phyloP scores from a whole-genome alignment of 1,284 basidiomycete genomes.

The Ceratobasidium theobromae region DNA sequence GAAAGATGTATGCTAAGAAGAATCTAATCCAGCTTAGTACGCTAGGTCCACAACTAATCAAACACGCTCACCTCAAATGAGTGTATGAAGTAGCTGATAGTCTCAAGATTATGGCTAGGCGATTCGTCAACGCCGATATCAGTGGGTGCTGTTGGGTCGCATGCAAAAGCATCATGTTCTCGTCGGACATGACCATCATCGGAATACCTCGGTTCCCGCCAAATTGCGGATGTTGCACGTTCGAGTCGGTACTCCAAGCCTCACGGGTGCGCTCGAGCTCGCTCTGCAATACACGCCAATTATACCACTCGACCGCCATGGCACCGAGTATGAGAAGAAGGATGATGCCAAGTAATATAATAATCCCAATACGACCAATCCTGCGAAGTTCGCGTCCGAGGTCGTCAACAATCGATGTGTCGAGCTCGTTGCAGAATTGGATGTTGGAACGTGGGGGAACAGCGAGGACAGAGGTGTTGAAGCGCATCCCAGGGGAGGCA shows the following conservation, averaged over 20 bases:
- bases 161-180: conserved; percentile 74
- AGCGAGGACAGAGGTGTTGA: conserved; percentile 71
- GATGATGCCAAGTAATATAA: conserved; percentile 65
- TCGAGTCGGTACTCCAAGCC: conserved; percentile 68
- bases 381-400: conserved; percentile 74
- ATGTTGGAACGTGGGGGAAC: conserved; percentile 67
- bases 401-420: conserved; percentile 81
- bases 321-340: conserved; percentile 65
- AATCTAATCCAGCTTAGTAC: conserved; percentile 63
- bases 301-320: conserved; percentile 75
- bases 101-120: conserved; percentile 52
- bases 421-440: conserved; percentile 71
- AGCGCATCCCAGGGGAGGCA: conserved; percentile 55
- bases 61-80: conserved; percentile 9
- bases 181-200: conserved; percentile 61
- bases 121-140: conserved; percentile 62
- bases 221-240: conserved; percentile 49
- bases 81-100: conserved; percentile 48
- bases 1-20: conserved; percentile 87
- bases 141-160: conserved; percentile 68
- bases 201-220: conserved; percentile 42
- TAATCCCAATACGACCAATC: conserved; percentile 72
- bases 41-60: conserved; percentile 46
- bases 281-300: conserved; percentile 66
- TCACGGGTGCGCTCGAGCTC: conserved; percentile 70